phyloP scores from a whole-genome alignment of 495 filamentous ascomycete genomes.

The Arthonia radiata region DNA sequence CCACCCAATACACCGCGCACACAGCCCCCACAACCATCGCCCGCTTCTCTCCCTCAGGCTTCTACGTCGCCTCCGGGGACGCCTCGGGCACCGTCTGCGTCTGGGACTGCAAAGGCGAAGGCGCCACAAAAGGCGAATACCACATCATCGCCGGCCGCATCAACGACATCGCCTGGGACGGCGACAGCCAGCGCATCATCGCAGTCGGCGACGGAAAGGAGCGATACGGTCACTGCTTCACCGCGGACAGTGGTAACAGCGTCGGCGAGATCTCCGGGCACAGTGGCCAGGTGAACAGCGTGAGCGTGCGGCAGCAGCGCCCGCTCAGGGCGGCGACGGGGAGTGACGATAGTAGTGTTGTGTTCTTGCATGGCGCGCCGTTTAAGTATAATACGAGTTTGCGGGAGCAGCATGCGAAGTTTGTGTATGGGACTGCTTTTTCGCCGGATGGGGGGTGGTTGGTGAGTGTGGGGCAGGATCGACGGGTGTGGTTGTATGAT shows the following conservation, averaged over 20 bases:
- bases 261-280: conserved; percentile 88
- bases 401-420: conserved; percentile 60
- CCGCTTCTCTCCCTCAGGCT: conserved; percentile 82
- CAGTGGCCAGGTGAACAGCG: conserved; percentile 67
- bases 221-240: conserved; percentile 80
- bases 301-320: conserved; percentile 70
- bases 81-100: conserved; percentile 59
- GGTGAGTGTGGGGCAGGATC: conserved; percentile 74
- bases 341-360: conserved; percentile 65
- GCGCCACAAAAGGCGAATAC: conserved; percentile 63
- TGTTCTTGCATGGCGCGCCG: conserved; percentile 80
- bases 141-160: conserved; percentile 84
- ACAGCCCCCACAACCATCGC: conserved; percentile 74
- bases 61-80: conserved; percentile 88
- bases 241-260: conserved; percentile 82
- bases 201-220: conserved; percentile 90
- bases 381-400: conserved; percentile 74
- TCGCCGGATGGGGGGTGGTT: conserved; percentile 68
- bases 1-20: conserved; percentile 77
- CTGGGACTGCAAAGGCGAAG: conserved; percentile 53
- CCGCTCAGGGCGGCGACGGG: conserved; percentile 78
- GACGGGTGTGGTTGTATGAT: conserved; percentile 78
- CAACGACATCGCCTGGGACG: conserved; percentile 93
- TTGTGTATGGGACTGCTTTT: conserved; percentile 70
- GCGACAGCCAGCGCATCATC: conserved; percentile 85